Percentiles rank a stretch among this genome's conserved stretches.
Conservation (phyloP, 345 rosid species). For the Sonneratia alba region DNA sequence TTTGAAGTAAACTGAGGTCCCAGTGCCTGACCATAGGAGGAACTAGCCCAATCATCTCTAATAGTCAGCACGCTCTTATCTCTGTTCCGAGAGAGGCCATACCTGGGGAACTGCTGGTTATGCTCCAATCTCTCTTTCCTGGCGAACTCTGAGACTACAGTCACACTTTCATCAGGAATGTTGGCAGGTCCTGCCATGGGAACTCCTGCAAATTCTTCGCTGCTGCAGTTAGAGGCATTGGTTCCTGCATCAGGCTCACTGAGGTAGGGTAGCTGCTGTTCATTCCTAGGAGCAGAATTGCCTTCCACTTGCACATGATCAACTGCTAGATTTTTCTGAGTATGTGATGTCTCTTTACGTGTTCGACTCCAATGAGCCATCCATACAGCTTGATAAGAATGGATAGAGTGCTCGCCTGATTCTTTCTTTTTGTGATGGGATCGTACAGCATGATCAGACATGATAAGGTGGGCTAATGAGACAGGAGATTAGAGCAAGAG, state of each 20-base stretch:
- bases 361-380: constrained; percentile 60
- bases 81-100: constrained; percentile 13
- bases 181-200: constrained; percentile 15
- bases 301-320: constrained; percentile 11
- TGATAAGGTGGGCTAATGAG: constrained; percentile 8
- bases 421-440: constrained; percentile 18
- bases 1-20: neutral
- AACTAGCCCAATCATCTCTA: constrained; percentile 4
- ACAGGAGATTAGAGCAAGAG: neutral
- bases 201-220: constrained; percentile 16
- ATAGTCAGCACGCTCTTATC: constrained; percentile 6
- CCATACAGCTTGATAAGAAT: constrained; percentile 44
- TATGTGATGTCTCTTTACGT: constrained; percentile 14
- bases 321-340: constrained; percentile 7
- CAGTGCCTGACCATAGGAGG: neutral
- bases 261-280: constrained; percentile 7
- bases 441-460: constrained; percentile 27
- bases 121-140: constrained; percentile 21
- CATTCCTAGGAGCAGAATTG: neutral
- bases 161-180: constrained; percentile 14
- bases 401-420: neutral
- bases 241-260: constrained; percentile 15
- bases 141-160: constrained; percentile 10
- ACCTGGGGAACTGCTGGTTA: constrained; percentile 18
- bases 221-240: constrained; percentile 11